Evolutionary conservation across 2,329 filamentous ascomycete species (phyloP).

Genomic region (Paecilomyces sp.): DNA sequence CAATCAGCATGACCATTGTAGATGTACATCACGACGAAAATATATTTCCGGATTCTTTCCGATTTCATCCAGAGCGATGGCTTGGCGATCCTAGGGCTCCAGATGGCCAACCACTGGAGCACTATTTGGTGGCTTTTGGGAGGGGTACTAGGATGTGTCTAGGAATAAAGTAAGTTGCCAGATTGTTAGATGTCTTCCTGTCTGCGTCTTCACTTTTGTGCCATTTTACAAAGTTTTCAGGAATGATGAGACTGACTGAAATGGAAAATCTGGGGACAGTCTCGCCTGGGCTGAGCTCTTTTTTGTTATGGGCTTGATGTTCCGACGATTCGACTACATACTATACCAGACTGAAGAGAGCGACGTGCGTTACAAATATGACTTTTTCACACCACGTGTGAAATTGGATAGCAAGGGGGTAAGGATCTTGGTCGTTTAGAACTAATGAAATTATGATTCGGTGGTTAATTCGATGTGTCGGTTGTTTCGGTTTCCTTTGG

Average conservation of each 20-base stretch:
- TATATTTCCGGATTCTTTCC: constrained; percentile 19
- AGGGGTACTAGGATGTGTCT: constrained; percentile 36
- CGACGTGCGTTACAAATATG: constrained; percentile 13
- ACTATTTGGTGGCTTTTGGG: constrained; percentile 28
- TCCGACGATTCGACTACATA: constrained; percentile 11
- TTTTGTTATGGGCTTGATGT: constrained; percentile 7
- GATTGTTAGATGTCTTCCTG: not conserved
- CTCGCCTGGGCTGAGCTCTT: constrained; percentile 9
- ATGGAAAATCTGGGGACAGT: constrained; percentile 1
- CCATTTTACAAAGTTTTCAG: not conserved
- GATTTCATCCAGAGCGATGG: constrained; percentile 23
- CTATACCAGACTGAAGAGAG: constrained; percentile 10
- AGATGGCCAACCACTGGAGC: constrained; percentile 9
- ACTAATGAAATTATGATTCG: not conserved
- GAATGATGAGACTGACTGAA: not conserved
- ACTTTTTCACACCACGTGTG: constrained; percentile 16
- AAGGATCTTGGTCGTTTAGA: constrained; percentile 10
- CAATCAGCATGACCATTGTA: constrained; percentile 14
- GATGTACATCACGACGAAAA: constrained; percentile 15
- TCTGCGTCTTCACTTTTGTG: not conserved
- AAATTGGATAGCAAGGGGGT: constrained; percentile 19
- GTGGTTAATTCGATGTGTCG: too few relatives aligned
- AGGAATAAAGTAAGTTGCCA: constrained; percentile 19
- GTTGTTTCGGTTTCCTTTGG: too few relatives aligned
- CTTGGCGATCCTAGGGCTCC: constrained; percentile 10